Evolutionary conservation across 208 protist genomes (phyloP), one percentile per base, ranked within the genome.

Genomic region (Trypanosoma lewisi): DNA sequence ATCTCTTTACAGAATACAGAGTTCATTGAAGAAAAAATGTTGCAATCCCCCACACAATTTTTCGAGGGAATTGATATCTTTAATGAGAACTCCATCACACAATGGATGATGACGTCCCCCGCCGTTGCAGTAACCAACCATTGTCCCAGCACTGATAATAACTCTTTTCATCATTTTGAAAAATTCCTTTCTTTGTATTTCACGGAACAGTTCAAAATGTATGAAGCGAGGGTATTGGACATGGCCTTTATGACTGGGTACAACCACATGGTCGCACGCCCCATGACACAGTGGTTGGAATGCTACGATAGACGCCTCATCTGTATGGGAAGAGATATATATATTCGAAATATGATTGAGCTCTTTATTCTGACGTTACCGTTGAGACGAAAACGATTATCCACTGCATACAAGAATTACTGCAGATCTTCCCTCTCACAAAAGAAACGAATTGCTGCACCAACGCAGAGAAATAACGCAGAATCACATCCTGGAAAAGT

Each of bases 321-420:
- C 9, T 94, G 83, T 69, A 87, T 89, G 73, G 44, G 30, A 45
- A 78, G 87, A 41, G 87, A 91, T 50, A 63, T 87, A 33, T 70
- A 66, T 37, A 78, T 94, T 8, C 73, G 82, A 23, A 62, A 79
- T 37, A 36, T 62, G 17, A 94, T 94, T 64, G 82, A 90, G 70
- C 68, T 82, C 9, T 94, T 89, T 53, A 42, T 82, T 49, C 14
- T 59, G 27, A 48, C n/a, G 21, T 7, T 31, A 7, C 54, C 54
- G n/a, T 17, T 2, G 25, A 33, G 27, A 30, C 30, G 27, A 17
- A 14, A 17, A 34, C 9, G 9, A 2, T n/a, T 16, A 34, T 14
- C 7, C 49, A 5, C 25, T 54, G 49, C 4, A n/a, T 3, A 5
- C 27, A 6, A n/a, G n/a, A n/a, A n/a, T n/a, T n/a, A n/a, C 2